Conservation (phyloP, 306 rosid species). For the Trifolium fragiferum region DNA sequence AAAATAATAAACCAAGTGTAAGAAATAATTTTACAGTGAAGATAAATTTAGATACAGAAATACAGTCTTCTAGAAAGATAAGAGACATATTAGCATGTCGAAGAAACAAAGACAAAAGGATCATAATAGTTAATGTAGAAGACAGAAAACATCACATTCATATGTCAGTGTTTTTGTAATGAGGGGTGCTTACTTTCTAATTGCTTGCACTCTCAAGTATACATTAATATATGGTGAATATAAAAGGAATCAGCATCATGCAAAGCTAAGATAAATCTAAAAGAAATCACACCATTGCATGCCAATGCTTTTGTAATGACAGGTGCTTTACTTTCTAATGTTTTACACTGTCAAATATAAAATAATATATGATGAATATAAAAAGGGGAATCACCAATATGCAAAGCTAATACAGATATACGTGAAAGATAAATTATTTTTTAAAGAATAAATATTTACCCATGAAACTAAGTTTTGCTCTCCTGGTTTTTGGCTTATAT, state of each 20-base stretch:
- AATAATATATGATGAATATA: constrained; percentile 6
- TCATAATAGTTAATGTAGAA: constrained; percentile 16
- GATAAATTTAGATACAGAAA: not conserved
- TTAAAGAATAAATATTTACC: constrained; percentile 54
- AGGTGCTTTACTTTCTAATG: no score
- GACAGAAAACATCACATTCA: constrained; percentile 9
- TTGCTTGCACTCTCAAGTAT: not conserved
- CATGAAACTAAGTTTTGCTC: constrained; percentile 91
- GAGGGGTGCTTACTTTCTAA: constrained; percentile 6
- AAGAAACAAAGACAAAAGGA: constrained; percentile 24
- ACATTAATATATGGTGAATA: constrained; percentile 17
- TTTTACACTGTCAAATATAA: no score
- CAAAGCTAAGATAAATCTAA: constrained; percentile 21
- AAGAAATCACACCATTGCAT: constrained; percentile 1
- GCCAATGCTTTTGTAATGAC: no score
- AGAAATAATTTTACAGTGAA: constrained; percentile 20
- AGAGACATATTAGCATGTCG: not conserved
- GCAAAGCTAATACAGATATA: constrained; percentile 35
- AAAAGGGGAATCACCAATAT: constrained; percentile 17
- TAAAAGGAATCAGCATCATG: constrained; percentile 20
- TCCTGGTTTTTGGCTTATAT: constrained; percentile 61
- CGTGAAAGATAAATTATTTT: not conserved
- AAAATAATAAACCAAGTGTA: not conserved
- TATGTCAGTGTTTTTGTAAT: not conserved
- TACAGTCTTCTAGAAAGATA: constrained; percentile 23